Evolutionary conservation across 2,329 filamentous ascomycete genomes (phyloP), one percentile per base, ranked within the genome.

Genomic region (Neonectria sp.): DNA sequence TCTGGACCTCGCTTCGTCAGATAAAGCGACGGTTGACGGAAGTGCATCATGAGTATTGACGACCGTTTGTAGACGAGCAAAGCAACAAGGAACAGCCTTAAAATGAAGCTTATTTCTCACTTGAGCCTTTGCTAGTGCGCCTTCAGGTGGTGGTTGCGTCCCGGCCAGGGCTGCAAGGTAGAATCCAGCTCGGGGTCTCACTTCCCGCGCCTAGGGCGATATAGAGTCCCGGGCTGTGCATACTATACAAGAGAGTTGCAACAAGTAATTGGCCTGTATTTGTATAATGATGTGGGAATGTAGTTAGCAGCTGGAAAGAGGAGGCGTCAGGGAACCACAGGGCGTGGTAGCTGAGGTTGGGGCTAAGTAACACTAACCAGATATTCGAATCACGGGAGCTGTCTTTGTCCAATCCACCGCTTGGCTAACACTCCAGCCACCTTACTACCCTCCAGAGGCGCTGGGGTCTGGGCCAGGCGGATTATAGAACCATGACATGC

Each of bases 111-210:
- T 33, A 12, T 33, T n/a, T 13, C 27, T 7, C 9, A 21, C 49
- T 52, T 52, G 49, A 24, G 17, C 29, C 1, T 7, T 17, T 6
- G 17, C 49, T 52, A 52, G 12, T 21, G 49, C 17, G 17, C 27
- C 49, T 52, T 24, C 17, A 5, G 27, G 29, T 31, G 27, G 27
- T n/a, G 27, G 27, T 31, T 51, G 48, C 48, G 15, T 31, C 46
- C 25, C 15, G 12, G 17, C 15, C 21, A 31, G 15, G 15, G 29
- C 49, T 2, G 4, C 6, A 24, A 53, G 11, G 49, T 9, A 53
- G 49, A 53, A 53, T 53, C 31, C 49, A 35, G 31, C 29, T 53
- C n/a, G 9, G 49, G n/a, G n/a, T 35, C 8, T 31, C n/a, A 35
- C 17, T n/a, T 53, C 29, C 49, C 11, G 49, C 8, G 17, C 17